phyloP scores from a whole-genome alignment of 148 eudicot species.

The Cornus florida region DNA sequence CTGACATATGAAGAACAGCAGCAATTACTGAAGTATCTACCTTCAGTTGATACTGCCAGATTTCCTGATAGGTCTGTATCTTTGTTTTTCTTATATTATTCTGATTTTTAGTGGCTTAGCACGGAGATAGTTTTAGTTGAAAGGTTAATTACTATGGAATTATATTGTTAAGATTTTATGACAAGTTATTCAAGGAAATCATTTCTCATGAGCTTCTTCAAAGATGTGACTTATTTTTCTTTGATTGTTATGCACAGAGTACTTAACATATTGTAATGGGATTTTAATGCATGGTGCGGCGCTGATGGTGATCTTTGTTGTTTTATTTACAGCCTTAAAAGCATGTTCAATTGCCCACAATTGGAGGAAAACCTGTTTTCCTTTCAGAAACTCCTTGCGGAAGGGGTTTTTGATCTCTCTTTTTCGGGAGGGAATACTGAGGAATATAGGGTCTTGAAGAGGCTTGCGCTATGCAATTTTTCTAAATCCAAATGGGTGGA shows the following conservation, averaged over 20 bases:
- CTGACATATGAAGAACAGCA: conserved; percentile 71
- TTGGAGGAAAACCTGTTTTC: conserved; percentile 73
- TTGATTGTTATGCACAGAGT: neutral
- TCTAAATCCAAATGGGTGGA: conserved; percentile 78
- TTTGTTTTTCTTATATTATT: neutral
- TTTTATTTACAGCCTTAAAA: conserved; percentile 54
- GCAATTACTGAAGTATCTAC: conserved; percentile 68
- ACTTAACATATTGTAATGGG: neutral
- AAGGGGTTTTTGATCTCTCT: conserved; percentile 75
- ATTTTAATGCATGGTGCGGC: neutral
- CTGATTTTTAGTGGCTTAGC: neutral
- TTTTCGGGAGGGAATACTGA: conserved; percentile 48
- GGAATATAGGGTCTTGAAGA: conserved; percentile 58
- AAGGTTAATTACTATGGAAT: neutral
- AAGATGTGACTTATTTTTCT: neutral
- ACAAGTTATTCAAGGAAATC: neutral
- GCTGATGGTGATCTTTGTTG: conserved; percentile 3
- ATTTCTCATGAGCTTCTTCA: neutral
- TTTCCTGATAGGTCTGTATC: conserved; percentile 61
- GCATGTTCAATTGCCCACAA: conserved; percentile 60
- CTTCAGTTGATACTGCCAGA: conserved; percentile 49
- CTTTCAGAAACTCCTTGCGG: conserved; percentile 73
- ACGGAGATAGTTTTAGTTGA: neutral
- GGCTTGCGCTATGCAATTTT: conserved; percentile 57
- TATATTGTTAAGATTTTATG: neutral